These are phyloP conservation scores for Chara braunii DNA, from an alignment of 139 green algal genomes.

Conservation along the genomic window DNA sequence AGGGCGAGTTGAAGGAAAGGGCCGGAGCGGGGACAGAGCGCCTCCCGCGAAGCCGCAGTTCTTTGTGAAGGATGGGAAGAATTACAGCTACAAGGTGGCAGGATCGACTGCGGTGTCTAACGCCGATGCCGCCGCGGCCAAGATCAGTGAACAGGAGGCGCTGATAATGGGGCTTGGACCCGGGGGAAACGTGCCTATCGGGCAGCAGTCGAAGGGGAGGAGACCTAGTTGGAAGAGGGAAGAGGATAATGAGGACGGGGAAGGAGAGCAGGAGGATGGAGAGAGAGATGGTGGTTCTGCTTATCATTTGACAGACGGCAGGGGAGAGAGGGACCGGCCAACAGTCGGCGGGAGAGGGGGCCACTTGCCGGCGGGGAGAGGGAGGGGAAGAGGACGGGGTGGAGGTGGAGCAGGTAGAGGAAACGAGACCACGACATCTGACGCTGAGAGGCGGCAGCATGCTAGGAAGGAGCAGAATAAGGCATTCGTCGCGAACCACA, in stretches of 20 bases:
- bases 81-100: constrained; percentile 40
- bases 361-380: background rate
- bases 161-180: constrained; percentile 26
- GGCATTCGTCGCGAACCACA: constrained; percentile 18
- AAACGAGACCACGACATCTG: background rate
- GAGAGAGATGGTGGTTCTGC: background rate
- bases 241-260: constrained; percentile 16
- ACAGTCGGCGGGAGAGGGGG: background rate
- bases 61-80: constrained; percentile 43
- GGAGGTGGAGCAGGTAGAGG: constrained; percentile 13
- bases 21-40: background rate
- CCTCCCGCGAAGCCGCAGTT: constrained; percentile 7
- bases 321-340: constrained; percentile 4
- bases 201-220: background rate
- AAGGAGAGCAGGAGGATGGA: constrained; percentile 1
- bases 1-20: background rate
- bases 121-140: constrained; percentile 16
- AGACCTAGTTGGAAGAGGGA: background rate
- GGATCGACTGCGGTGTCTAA: constrained; percentile 25
- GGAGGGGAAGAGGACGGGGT: constrained; percentile 12
- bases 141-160: constrained; percentile 10
- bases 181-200: constrained; percentile 23
- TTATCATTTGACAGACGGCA: background rate
- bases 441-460: too few species aligned
- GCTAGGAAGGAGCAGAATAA: constrained; percentile 34